These are phyloP conservation scores for Cyamopsis tetragonoloba DNA, from an alignment of 306 rosid genomes.

Conservation along the genomic window DNA sequence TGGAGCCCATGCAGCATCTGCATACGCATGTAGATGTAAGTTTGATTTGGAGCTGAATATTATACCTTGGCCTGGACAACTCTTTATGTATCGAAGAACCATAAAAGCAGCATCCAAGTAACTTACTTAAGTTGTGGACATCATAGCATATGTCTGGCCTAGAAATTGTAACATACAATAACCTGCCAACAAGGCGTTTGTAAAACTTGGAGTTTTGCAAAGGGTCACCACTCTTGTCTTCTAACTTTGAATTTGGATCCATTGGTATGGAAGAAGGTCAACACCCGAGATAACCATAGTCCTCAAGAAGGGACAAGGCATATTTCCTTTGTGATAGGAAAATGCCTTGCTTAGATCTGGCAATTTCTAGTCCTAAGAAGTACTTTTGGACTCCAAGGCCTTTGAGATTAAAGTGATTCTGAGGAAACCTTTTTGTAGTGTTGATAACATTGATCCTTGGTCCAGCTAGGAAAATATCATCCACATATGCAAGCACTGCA, in stretches of 20 bases:
- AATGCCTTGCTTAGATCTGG: neutral
- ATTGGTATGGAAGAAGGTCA: neutral
- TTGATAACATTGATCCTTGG: neutral
- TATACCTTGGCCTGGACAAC: no score
- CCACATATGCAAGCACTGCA: neutral
- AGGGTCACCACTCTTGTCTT: neutral
- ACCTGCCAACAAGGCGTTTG: neutral
- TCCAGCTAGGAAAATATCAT: neutral
- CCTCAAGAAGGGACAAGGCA: neutral
- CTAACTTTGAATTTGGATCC: neutral
- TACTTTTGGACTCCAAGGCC: neutral
- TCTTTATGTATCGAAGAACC: neutral
- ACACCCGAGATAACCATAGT: neutral
- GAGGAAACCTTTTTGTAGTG: neutral
- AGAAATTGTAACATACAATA: neutral
- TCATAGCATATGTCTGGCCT: neutral
- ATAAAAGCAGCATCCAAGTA: neutral
- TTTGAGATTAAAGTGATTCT: neutral
- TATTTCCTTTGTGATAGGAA: neutral
- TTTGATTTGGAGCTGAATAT: no score
- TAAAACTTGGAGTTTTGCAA: neutral
- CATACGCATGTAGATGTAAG: no score
- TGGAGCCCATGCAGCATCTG: no score
- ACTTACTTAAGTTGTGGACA: neutral
- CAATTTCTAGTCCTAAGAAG: neutral